phyloP scores from a whole-genome alignment of 2,329 filamentous ascomycete genomes.

The Chrysosporium keratinophilum region DNA sequence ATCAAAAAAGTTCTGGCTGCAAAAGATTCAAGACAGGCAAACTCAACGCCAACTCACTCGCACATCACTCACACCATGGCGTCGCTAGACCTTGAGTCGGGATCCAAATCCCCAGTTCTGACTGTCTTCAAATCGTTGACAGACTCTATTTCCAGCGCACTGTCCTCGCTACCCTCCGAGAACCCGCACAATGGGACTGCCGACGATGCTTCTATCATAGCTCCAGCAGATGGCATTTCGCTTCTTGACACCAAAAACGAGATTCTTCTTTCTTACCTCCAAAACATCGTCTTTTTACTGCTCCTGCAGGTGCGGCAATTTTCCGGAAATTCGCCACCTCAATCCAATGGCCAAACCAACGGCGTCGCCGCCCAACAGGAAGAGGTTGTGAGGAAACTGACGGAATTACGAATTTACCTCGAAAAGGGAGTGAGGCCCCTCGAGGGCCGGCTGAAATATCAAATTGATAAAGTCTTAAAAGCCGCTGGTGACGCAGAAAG shows the following conservation, averaged over 20 bases:
- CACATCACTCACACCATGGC: neutral
- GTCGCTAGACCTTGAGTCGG: neutral
- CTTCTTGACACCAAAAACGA: constrained; percentile 95
- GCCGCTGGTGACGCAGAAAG: constrained; percentile 54
- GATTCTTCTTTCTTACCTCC: constrained; percentile 88
- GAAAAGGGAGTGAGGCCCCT: constrained; percentile 86
- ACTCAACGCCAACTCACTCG: too few relatives aligned
- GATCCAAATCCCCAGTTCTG: constrained; percentile 16
- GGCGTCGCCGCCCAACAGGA: constrained; percentile 26
- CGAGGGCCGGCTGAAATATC: constrained; percentile 84
- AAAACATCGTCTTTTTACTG: constrained; percentile 83
- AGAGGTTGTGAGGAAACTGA: constrained; percentile 71
- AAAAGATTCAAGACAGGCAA: too few relatives aligned
- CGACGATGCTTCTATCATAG: constrained; percentile 59
- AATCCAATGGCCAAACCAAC: constrained; percentile 19
- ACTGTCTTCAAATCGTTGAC: constrained; percentile 28
- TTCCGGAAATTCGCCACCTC: constrained; percentile 20
- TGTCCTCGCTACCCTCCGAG: constrained; percentile 26
- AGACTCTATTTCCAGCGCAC: constrained; percentile 27
- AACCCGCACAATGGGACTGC: constrained; percentile 22
- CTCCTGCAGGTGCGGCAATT: constrained; percentile 63
- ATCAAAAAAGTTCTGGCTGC: too few relatives aligned
- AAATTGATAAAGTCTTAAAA: constrained; percentile 87
- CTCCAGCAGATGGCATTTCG: constrained; percentile 80
- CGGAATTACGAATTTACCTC: constrained; percentile 81